A percentile compares a stretch with the other conserved stretches of the same genome.
Conservation (phyloP, 768 basidiomycete genomes). For the Amanita inopinata region DNA sequence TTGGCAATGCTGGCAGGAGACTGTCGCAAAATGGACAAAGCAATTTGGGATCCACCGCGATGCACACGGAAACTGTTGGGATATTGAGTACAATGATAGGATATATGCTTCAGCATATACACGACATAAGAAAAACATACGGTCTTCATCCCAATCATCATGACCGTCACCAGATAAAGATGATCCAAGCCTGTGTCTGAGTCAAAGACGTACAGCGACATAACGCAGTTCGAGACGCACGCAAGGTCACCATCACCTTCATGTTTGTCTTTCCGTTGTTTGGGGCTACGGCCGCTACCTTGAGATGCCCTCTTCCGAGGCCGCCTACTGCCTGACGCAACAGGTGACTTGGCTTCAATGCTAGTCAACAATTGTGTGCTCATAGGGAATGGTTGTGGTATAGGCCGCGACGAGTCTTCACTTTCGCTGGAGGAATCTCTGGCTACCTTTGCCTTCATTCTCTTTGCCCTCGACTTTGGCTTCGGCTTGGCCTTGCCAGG, state of each 20-base stretch:
- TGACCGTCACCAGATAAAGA: conserved; percentile 1
- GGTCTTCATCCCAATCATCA: conserved; percentile 21
- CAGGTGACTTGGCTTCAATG: conserved; percentile 18
- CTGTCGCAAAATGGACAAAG: conserved; percentile 81
- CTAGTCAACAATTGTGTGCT: conserved; percentile 32
- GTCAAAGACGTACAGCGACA: not conserved
- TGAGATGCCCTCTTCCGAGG: conserved; percentile 6
- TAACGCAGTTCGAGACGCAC: not conserved
- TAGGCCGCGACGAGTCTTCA: conserved; percentile 9
- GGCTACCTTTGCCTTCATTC: conserved; percentile 5
- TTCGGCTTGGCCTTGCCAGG: not conserved
- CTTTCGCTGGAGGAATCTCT: conserved; percentile 5
- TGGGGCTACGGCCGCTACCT: not conserved
- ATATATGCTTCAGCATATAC: not conserved
- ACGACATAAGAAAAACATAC: conserved; percentile 21
- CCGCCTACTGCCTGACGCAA: conserved; percentile 7
- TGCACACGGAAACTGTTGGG: conserved; percentile 39
- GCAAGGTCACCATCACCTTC: not conserved
- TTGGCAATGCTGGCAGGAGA: conserved; percentile 51
- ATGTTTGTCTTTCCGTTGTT: conserved; percentile 1
- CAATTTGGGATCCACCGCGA: conserved; percentile 48
- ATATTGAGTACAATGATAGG: conserved; percentile 1
- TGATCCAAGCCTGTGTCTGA: not conserved
- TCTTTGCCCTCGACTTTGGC: conserved; percentile 2
- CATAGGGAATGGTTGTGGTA: conserved; percentile 29